Evolutionary conservation across 495 filamentous ascomycete species (phyloP), one percentile per base, ranked within the genome.

Genomic region (Cercophora newfieldiana): DNA sequence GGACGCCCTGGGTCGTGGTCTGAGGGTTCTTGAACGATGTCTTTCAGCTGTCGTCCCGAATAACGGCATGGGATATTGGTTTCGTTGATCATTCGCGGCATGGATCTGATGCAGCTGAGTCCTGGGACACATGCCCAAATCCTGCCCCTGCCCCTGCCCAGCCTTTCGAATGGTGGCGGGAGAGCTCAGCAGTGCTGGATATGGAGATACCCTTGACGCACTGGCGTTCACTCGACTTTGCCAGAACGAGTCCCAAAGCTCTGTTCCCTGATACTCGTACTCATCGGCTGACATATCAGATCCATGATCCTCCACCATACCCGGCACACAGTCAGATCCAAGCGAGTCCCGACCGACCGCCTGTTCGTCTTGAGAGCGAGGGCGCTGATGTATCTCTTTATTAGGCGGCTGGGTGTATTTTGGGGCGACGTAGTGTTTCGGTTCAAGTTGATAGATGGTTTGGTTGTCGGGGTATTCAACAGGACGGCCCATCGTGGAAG

Each of bases 201-300:
- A 68, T 28, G 44, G 30, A 53, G 28, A 54, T 10, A 19, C 61
- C 47, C 18, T 66, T 16, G 37, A 62, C 26, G 6, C 19, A 18
- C 25, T 26, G 44, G 50, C 30, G 18, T 66, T 31, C 22, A 58
- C 28, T 28, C 19, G 56, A n/a, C 26, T 37, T n/a, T 66, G 65
- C 66, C 65, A 69, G 21, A 66, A 73, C 10, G 66, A 64, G 30
- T 76, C 69, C 75, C 75, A 77, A 8, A 69, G 44, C 24, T 68
- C 66, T 2, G 66, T 18, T 3, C 65, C 67, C 7, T 66, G 64
- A 29, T 71, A 62, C 26, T 76, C 68, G 47, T 63, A 66, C 33
- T 76, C 75, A 21, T 76, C 74, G 7, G 56, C 29, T 5, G 72
- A 72, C n/a, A 71, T 19, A 57, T 75, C 74, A 2, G 72, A 75